phyloP scores from a whole-genome alignment of 345 rosid genomes.

The Lepidium sativum region DNA sequence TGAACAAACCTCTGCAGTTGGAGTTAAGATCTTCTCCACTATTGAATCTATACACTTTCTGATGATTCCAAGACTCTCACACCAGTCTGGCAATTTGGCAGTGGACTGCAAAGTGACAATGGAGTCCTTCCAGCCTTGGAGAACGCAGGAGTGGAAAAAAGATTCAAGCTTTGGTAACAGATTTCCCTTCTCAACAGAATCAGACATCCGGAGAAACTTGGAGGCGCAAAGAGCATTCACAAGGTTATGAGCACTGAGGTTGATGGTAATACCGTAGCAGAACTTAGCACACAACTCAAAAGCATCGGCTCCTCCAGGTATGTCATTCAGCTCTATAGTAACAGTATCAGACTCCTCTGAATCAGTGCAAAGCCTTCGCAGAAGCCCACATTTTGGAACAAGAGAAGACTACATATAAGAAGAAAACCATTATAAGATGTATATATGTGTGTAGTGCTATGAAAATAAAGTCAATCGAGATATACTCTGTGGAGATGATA shows the following conservation, averaged over 20 bases:
- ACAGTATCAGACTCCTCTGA: constrained; percentile 36
- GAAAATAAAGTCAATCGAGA: background rate
- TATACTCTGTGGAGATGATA: constrained; percentile 84
- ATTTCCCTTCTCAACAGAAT: constrained; percentile 73
- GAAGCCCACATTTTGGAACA: constrained; percentile 81
- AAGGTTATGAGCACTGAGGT: constrained; percentile 76
- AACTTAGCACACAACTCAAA: constrained; percentile 91
- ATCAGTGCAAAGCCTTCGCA: constrained; percentile 52
- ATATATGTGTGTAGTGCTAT: background rate
- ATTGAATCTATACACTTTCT: constrained; percentile 80
- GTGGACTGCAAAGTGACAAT: constrained; percentile 63
- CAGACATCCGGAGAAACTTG: constrained; percentile 85
- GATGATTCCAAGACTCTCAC: constrained; percentile 75
- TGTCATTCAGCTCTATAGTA: constrained; percentile 68
- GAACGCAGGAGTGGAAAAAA: constrained; percentile 83
- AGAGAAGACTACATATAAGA: constrained; percentile 66
- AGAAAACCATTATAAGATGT: constrained; percentile 4
- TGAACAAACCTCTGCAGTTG: constrained; percentile 52
- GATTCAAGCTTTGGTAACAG: constrained; percentile 71
- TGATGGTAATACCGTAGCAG: constrained; percentile 91
- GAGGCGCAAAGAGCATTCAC: constrained; percentile 84
- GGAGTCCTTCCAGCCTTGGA: constrained; percentile 98
- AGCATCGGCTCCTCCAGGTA: constrained; percentile 94
- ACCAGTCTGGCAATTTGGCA: constrained; percentile 63
- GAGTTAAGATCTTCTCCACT: constrained; percentile 74